Conservation (phyloP, 129 eudicot species). For the Deinandra increscens region DNA sequence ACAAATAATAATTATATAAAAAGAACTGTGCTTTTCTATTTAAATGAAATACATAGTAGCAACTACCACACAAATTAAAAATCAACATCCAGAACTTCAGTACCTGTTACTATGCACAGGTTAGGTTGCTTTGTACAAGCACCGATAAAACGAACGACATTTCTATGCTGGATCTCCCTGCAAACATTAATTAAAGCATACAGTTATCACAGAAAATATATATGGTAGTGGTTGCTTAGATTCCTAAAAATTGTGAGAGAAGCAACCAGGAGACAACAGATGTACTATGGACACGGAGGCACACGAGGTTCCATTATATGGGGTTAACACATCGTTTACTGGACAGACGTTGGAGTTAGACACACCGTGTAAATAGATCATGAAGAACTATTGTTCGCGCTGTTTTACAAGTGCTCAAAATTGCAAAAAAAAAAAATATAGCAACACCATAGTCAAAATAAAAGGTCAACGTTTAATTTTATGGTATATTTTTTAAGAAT, state of each 20-base stretch:
- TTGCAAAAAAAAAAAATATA: too few relatives aligned
- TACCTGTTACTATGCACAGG: constrained; percentile 86
- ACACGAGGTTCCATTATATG: too few relatives aligned
- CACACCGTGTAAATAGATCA: too few relatives aligned
- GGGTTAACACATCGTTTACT: too few relatives aligned
- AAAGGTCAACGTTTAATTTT: too few relatives aligned
- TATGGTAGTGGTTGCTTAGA: not conserved
- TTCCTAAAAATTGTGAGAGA: not conserved
- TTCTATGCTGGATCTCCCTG: constrained; percentile 84
- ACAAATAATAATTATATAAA: not conserved
- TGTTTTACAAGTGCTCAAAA: too few relatives aligned
- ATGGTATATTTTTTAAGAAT: too few relatives aligned
- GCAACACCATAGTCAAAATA: too few relatives aligned
- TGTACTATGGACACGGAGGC: too few relatives aligned
- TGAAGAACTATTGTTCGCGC: too few relatives aligned
- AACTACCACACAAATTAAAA: constrained; percentile 12
- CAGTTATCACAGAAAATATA: not conserved
- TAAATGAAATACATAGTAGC: not conserved
- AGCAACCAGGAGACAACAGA: too few relatives aligned
- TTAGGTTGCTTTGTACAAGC: constrained; percentile 76
- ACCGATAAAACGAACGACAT: constrained; percentile 86
- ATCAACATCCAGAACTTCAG: constrained; percentile 14
- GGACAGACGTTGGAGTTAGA: too few relatives aligned
- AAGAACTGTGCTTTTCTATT: not conserved
- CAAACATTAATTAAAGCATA: constrained; percentile 4